Base-by-base conservation (phyloP, 495 filamentous ascomycete genomes). In the Penicillium salamii region DNA sequence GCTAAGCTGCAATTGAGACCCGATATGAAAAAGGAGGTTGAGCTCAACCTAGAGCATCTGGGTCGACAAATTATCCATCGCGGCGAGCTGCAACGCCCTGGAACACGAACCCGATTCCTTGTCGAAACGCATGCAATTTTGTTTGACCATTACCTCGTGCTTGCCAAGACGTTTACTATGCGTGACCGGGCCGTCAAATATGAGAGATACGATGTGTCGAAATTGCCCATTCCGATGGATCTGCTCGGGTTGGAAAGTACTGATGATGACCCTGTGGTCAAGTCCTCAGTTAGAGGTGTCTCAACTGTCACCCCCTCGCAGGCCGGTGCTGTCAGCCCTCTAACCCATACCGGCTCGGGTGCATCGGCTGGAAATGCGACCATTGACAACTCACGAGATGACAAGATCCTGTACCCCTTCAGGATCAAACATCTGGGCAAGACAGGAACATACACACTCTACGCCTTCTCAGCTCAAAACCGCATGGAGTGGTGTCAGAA, bases 201-300 rank as follows among this genome's bases (percentile, higher is more conserved):
- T 41, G 92, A 92, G 70, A 85, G 83, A 56, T 99, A 91, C 50
- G 93, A 99, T 67, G 91, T 99, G 9, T 97, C 91, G 2, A 93
- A 95, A 69, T 72, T 93, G 68, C 93, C 93, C 18, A 96, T 99
- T 56, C 95, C 95, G 1, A 99, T 97, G 91, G 90, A 95, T 58
- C 77, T 99, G 26, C 73, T 99, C 20, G 88, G 92, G 17, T 73
- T 99, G 5, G 93, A 99, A 66, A 93, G 87, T 58, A 83, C 86
- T 33, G 86, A 90, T 49, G 93, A 99, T 50, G 90, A 96, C 47
- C 87, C 95, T 0, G 89, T 97, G 1, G 73, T 88, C 44, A 93
- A 92, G 62, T 89, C 88, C 8, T 71, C 79, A 2, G 75, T 88
- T 21, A 87, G 90, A 58, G 89, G 90, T 28, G 81, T 97, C 43